A percentile compares a stretch with the other conserved stretches of the same genome.
phyloP scores from a whole-genome alignment of 441 rosid genomes.

The Macaranga tanarius region DNA sequence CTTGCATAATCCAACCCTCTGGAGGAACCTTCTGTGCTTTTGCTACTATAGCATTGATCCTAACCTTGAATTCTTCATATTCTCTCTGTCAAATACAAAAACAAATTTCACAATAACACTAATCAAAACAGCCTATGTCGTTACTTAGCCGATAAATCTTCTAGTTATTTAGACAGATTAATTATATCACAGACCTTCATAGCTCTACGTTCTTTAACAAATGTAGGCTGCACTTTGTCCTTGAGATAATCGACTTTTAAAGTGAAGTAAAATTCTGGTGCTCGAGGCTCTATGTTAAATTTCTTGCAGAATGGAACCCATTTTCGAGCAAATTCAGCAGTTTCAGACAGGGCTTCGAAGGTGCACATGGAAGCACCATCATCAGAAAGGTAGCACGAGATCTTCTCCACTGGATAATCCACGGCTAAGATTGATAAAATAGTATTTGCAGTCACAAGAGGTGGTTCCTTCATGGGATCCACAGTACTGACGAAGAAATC shows the following conservation, averaged over 20 bases:
- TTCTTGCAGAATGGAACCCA: conserved; percentile 75
- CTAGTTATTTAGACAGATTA: background rate
- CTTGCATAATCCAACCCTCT: conserved; percentile 96
- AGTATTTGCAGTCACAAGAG: conserved; percentile 87
- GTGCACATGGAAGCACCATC: conserved; percentile 96
- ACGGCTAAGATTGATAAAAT: conserved; percentile 81
- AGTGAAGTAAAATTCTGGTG: conserved; percentile 75
- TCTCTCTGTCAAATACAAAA: conserved; percentile 59
- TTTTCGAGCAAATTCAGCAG: conserved; percentile 53
- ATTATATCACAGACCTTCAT: conserved; percentile 66
- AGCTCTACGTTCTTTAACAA: conserved; percentile 88
- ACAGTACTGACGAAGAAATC: conserved; percentile 95
- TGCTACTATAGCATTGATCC: conserved; percentile 86
- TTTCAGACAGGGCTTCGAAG: conserved; percentile 76
- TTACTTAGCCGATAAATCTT: background rate
- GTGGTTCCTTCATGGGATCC: conserved; percentile 98
- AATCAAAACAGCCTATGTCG: background rate
- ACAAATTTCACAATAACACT: conserved; percentile 6
- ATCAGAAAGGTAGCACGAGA: conserved; percentile 88
- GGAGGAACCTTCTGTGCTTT: conserved; percentile 75
- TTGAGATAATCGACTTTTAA: conserved; percentile 82
- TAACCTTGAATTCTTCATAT: conserved; percentile 91
- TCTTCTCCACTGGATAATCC: conserved; percentile 90
- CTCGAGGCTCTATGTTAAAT: conserved; percentile 51
- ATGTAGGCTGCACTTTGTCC: conserved; percentile 93